A percentile compares a stretch with the other conserved stretches of the same genome.
Conservation (phyloP, 108 stramenopile species). For the Craspedostauros australis region DNA sequence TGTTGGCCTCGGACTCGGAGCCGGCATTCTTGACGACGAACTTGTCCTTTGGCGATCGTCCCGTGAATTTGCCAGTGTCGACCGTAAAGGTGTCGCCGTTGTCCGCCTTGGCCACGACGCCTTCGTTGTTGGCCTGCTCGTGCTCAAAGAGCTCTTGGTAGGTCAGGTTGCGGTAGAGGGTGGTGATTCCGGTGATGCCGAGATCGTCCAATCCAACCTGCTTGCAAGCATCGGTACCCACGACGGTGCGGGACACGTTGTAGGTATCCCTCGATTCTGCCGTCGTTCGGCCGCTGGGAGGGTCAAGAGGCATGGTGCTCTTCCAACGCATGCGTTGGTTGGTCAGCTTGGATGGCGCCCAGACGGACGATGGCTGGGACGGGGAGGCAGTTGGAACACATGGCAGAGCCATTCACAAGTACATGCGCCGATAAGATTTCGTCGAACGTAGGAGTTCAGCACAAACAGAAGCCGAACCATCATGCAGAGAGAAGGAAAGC, state of each 20-base stretch:
- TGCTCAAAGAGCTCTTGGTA: slow-evolving; percentile 91
- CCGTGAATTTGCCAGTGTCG: slow-evolving; percentile 97
- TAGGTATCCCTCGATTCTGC: slow-evolving; percentile 60
- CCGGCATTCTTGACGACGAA: slow-evolving; percentile 79
- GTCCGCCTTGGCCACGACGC: slow-evolving; percentile 70
- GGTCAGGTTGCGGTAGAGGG: slow-evolving; percentile 85
- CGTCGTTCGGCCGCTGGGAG: no score
- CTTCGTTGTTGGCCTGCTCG: slow-evolving; percentile 88
- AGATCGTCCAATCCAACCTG: slow-evolving; percentile 61
- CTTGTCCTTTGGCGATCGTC: slow-evolving; percentile 96
- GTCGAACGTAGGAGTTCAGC: no score
- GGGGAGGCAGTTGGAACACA: no score
- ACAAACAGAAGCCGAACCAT: no score
- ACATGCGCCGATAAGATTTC: no score
- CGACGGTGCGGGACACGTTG: slow-evolving; percentile 59
- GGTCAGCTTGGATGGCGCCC: no score
- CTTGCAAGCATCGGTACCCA: slow-evolving; percentile 68
- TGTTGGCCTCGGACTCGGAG: slow-evolving; percentile 64
- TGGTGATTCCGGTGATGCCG: slow-evolving; percentile 75
- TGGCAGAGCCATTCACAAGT: no score
- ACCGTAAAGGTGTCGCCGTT: slow-evolving; percentile 90
- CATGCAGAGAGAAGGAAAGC: no score
- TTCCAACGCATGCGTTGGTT: no score
- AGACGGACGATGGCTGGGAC: no score
- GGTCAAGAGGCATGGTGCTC: no score